Percentiles rank a stretch among this genome's conserved stretches.
These are phyloP conservation scores for Sporopachydermia lactativora DNA, from an alignment of 805 yeast genomes.

Conservation along the genomic window DNA sequence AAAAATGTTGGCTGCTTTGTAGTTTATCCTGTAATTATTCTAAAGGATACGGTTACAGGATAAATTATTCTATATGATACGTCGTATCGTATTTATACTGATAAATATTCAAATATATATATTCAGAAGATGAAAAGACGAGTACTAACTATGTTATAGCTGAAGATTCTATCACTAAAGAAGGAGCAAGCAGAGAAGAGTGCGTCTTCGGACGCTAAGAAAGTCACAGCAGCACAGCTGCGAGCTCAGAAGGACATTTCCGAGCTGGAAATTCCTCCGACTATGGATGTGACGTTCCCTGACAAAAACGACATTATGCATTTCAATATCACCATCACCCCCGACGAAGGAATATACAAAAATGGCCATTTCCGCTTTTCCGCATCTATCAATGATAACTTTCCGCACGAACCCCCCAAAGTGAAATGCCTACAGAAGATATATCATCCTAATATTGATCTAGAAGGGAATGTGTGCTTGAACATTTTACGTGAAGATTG, in stretches of 20 bases:
- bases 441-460: slow-evolving; percentile 89
- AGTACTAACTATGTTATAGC: slow-evolving; percentile 17
- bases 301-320: slow-evolving; percentile 45
- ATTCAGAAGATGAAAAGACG: too few relatives aligned
- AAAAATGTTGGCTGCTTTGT: too few relatives aligned
- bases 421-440: slow-evolving; percentile 58
- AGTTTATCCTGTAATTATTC: too few relatives aligned
- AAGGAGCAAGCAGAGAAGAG: slow-evolving; percentile 39
- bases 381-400: slow-evolving; percentile 53
- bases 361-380: slow-evolving; percentile 59
- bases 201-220: slow-evolving; percentile 18
- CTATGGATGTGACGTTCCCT: slow-evolving; percentile 36
- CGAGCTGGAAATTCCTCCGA: slow-evolving; percentile 49
- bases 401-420: slow-evolving; percentile 89
- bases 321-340: slow-evolving; percentile 41
- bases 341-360: slow-evolving; percentile 60
- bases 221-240: slow-evolving; percentile 49
- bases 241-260: slow-evolving; percentile 59
- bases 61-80: too few relatives aligned
- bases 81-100: too few relatives aligned
- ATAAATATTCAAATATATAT: too few relatives aligned
- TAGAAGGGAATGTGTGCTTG: slow-evolving; percentile 81
- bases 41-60: too few relatives aligned
- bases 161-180: slow-evolving; percentile 46
- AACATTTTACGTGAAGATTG: slow-evolving; percentile 90